These are phyloP conservation scores for Schoenoplectus triqueter DNA, from an alignment of 202 grass and related monocot genomes.

Conservation along the genomic window DNA sequence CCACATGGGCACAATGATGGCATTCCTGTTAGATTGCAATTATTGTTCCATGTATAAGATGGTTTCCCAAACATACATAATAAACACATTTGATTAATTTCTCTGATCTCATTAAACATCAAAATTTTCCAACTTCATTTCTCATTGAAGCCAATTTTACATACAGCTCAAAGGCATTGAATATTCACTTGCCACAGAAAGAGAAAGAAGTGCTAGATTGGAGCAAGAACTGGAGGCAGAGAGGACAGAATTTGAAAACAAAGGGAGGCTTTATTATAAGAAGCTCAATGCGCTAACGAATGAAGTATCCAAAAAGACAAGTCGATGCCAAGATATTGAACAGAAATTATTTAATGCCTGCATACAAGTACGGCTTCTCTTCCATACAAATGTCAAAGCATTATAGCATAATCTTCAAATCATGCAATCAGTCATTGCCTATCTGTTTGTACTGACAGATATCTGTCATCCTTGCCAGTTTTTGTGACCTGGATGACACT, in stretches of 20 bases:
- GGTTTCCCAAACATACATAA: background rate
- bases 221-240: constrained; percentile 1
- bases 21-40: background rate
- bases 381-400: background rate
- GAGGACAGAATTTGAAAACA: background rate
- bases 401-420: background rate
- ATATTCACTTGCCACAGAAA: background rate
- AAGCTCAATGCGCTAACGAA: constrained; percentile 9
- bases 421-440: background rate
- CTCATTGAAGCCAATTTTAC: background rate
- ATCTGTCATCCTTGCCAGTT: background rate
- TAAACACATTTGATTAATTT: background rate
- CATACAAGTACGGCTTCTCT: constrained; percentile 26
- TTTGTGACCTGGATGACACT: background rate
- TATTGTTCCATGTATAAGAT: background rate
- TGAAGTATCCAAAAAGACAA: background rate
- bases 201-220: background rate
- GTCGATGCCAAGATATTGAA: background rate
- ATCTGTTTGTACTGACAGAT: background rate
- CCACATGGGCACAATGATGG: background rate
- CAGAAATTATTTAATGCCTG: background rate
- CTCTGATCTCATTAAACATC: background rate
- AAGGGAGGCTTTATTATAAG: background rate
- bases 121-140: background rate
- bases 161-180: background rate